Evolutionary conservation across 768 basidiomycete genomes (phyloP).

Genomic region (Leccinum arenicola): DNA sequence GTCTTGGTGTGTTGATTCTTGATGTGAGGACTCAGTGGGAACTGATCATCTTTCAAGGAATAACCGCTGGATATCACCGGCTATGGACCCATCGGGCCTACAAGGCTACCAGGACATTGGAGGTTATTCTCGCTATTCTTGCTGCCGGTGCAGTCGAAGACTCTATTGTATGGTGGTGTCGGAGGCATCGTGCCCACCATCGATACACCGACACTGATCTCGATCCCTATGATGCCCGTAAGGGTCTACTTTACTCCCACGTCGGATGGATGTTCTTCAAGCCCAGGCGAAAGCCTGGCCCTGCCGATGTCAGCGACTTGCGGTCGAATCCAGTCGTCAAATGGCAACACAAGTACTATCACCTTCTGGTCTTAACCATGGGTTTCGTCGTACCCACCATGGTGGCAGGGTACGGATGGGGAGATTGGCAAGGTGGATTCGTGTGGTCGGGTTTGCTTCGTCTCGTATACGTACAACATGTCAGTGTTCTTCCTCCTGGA

Average conservation of each 20-base stretch:
- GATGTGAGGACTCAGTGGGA: background rate
- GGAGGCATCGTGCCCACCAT: conserved; percentile 93
- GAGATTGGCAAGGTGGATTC: conserved; percentile 26
- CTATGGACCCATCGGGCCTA: conserved; percentile 93
- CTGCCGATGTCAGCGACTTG: conserved; percentile 82
- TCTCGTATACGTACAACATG: conserved; percentile 80
- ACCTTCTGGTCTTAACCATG: conserved; percentile 61
- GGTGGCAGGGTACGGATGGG: conserved; percentile 20
- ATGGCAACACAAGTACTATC: conserved; percentile 83
- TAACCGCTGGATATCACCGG: conserved; percentile 91
- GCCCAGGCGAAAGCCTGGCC: conserved; percentile 80
- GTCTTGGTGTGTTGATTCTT: conserved; percentile 54
- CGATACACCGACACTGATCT: conserved; percentile 94
- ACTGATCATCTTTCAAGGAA: conserved; percentile 39
- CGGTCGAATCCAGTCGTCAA: conserved; percentile 70
- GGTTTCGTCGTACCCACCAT: conserved; percentile 65
- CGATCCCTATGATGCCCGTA: conserved; percentile 88
- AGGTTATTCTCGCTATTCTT: conserved; percentile 77
- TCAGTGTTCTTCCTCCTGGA: conserved; percentile 35
- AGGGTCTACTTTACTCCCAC: conserved; percentile 80
- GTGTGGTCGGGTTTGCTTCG: conserved; percentile 42
- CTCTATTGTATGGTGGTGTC: conserved; percentile 96
- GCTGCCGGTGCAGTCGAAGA: conserved; percentile 91
- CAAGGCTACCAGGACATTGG: conserved; percentile 80
- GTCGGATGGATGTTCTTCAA: conserved; percentile 90